Base-by-base conservation (phyloP, 139 green algal species). In the Tetradesmus obliquus region DNA sequence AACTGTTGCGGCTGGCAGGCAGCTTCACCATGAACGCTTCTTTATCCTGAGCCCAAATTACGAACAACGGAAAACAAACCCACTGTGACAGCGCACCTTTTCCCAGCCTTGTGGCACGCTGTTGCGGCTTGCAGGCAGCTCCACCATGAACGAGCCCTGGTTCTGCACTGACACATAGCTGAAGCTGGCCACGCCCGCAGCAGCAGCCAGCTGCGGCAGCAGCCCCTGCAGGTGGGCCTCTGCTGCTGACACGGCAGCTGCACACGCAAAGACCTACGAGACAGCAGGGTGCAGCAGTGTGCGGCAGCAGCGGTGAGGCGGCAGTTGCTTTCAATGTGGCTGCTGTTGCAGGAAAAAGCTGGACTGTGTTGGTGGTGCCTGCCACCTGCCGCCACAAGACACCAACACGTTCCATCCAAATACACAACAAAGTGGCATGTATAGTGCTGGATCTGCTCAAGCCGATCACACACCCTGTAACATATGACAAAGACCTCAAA, bases 81-180 rank as follows among this genome's bases (percentile, higher is more conserved):
- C 0, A 45, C 32, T 45, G 32, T 45, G 32, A 45, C 32, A 45
- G 8, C 88, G 15, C 17, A 66, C 91, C 90, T 96, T 96, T 74
- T 96, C 79, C 96, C 96, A 97, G 74, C 90, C 89, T 72, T 88
- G 55, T 2, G 94, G 94, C 55, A 96, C 92, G 69, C 93, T 19
- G 94, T 93, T 22, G 93, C 91, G 87, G 9, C 95, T 94, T 1
- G 91, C 86, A 10, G 95, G 94, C 55, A 99, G 94, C 93, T 99
- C 97, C 3, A 99, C 79, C 87, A 99, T 93, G 84, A 91, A 97
- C 20, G 85, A 58, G 7, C 88, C 93, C 90, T 96, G 94, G 92
- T 96, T 96, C 72, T 93, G 85, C 10, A 95, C 89, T 5, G 86
- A 83, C 22, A 93, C 88, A 62, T 96, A 96, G 24, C 83, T 69